Evolutionary conservation across 768 basidiomycete species (phyloP).

Genomic region (Rhizopogon vinicolor): DNA sequence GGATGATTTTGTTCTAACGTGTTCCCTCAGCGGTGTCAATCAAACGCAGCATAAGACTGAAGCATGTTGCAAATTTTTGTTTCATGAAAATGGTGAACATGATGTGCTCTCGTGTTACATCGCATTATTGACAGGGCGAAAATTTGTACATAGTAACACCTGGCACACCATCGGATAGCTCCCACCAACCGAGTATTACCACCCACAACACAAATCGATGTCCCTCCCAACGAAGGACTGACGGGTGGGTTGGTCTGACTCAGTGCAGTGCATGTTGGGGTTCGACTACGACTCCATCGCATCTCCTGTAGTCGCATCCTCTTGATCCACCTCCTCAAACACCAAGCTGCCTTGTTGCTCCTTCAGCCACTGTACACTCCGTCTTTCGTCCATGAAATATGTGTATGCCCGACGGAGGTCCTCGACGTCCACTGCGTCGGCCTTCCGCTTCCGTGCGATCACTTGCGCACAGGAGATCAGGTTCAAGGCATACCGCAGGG

Average conservation of each 20-base stretch:
- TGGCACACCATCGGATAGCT: background rate
- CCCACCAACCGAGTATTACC: too few species aligned
- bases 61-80: background rate
- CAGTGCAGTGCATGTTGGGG: too few species aligned
- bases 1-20: too few species aligned
- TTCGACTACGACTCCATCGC: slow-evolving; percentile 33
- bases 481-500: slow-evolving; percentile 91
- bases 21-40: too few species aligned
- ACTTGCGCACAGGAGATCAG: slow-evolving; percentile 91
- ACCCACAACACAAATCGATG: background rate
- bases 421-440: slow-evolving; percentile 75
- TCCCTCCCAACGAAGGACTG: background rate
- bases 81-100: background rate
- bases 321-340: slow-evolving; percentile 53
- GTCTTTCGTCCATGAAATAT: slow-evolving; percentile 91
- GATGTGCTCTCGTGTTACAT: too few species aligned
- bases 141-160: background rate
- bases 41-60: background rate
- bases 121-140: too few species aligned
- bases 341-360: slow-evolving; percentile 74
- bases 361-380: slow-evolving; percentile 88
- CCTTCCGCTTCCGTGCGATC: slow-evolving; percentile 78
- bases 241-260: too few species aligned
- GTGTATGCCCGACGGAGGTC: slow-evolving; percentile 82
- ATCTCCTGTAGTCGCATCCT: slow-evolving; percentile 27